These are phyloP conservation scores for Sporothrix brasiliensis DNA, from an alignment of 2,329 filamentous ascomycete genomes.

Conservation along the genomic window DNA sequence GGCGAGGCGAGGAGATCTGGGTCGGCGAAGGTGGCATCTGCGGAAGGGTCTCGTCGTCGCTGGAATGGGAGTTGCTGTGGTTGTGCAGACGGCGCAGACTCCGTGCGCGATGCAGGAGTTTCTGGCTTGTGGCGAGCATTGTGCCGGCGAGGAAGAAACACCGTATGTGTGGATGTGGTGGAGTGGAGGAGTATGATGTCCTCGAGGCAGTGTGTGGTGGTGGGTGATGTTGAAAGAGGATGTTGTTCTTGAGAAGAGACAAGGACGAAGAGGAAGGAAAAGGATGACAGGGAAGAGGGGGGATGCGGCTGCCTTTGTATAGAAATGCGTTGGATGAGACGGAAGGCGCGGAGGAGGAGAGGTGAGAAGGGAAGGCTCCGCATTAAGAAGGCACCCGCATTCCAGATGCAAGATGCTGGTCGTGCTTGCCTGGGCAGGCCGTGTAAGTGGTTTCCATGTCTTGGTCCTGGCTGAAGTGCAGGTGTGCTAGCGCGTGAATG, in stretches of 20 bases:
- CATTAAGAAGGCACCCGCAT: conserved; percentile 26
- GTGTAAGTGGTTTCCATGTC: conserved; percentile 13
- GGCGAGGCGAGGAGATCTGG: conserved; percentile 6
- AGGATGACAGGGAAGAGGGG: conserved; percentile 18
- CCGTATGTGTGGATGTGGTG: neutral
- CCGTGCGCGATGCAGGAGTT: conserved; percentile 34
- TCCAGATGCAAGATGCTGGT: conserved; percentile 23
- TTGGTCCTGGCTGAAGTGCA: conserved; percentile 18
- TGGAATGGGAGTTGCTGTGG: conserved; percentile 6
- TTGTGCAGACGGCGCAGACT: conserved; percentile 33
- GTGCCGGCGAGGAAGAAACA: neutral
- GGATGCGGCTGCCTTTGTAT: conserved; percentile 32
- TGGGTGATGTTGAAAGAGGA: neutral
- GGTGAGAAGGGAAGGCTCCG: conserved; percentile 11
- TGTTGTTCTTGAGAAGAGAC: conserved; percentile 17
- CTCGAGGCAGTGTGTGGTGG: neutral
- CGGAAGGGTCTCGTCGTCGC: conserved; percentile 27
- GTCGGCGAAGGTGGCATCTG: conserved; percentile 20
- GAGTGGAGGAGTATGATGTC: neutral
- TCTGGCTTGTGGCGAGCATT: conserved; percentile 32
- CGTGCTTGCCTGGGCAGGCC: conserved; percentile 20
- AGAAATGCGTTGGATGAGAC: conserved; percentile 12
- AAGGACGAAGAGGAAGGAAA: neutral
- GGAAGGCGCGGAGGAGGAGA: neutral
- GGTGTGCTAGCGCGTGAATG: conserved; percentile 23